Base-by-base conservation (phyloP, 2,329 filamentous ascomycete species). In the Colletotrichum filicis region DNA sequence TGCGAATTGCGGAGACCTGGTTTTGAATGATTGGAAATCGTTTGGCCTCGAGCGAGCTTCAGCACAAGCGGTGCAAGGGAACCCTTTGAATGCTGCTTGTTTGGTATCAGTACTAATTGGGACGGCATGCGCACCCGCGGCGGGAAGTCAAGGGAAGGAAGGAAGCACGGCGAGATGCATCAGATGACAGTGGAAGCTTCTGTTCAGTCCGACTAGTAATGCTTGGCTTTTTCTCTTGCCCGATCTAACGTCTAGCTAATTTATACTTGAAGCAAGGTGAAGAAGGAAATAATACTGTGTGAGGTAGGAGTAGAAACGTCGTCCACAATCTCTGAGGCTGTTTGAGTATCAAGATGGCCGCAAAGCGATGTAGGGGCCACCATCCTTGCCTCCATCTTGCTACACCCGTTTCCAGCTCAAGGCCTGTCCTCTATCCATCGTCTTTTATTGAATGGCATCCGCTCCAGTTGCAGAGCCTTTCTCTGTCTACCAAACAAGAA, bases 71-170 rank as follows among this genome's bases (percentile, higher is more conserved):
- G 8, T 55, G 52, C 59, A 52, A 22, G 65, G 46, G 53, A n/a
- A 16, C 16, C 59, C 49, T 55, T 53, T 52, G 32, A 26, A 22
- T 58, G 12, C 24, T 19, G 32, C 30, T 58, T 58, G 42, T 68
- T 72, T 28, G 37, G 30, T 58, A 14, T 59, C 37, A 26, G 53
- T 30, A 49, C 42, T 19, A 35, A 53, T 63, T 65, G 52, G 22
- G 32, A 26, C 53, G 58, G 65, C 58, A 64, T 42, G 12, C 30
- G 26, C 46, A 59, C 19, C 59, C n/a, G 19, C 59, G 53, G 42
- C 65, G 37, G 37, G 37, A 42, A 42, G 71, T 71, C 67, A 66
- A 71, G 55, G 66, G 30, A 64, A 55, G 30, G 26, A 26, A 35
- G 11, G 11, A 35, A 60, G 42, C 24, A 63, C 28, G n/a, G 30